Conservation (phyloP, 306 rosid genomes). For the Dalbergia oliveri region DNA sequence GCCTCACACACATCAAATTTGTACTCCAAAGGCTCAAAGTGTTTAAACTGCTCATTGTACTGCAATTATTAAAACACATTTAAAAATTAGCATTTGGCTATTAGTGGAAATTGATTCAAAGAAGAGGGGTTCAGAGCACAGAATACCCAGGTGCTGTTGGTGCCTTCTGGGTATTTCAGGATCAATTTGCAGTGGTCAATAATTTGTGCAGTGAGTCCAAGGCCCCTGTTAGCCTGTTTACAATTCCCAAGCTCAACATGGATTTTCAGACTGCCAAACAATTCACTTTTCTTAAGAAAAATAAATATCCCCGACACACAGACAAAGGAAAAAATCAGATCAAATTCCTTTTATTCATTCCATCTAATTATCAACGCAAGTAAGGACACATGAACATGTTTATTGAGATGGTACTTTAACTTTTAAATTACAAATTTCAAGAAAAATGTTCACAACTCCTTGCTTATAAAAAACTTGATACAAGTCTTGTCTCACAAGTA, state of each 20-base stretch:
- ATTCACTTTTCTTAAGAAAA: neutral
- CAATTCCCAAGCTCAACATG: slow-evolving; percentile 42
- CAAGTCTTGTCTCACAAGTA: neutral
- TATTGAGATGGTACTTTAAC: too few species aligned
- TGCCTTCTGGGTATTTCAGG: slow-evolving; percentile 86
- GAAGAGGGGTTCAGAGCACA: neutral
- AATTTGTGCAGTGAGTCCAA: slow-evolving; percentile 90
- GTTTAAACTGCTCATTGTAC: slow-evolving; percentile 91
- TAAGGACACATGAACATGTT: too few species aligned
- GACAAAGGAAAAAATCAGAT: too few species aligned
- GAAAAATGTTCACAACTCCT: too few species aligned
- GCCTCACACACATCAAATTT: slow-evolving; percentile 83
- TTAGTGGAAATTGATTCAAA: slow-evolving; percentile 26
- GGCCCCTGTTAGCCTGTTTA: slow-evolving; percentile 89
- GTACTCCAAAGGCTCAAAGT: slow-evolving; percentile 87
- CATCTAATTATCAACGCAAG: too few species aligned
- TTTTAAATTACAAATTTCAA: too few species aligned
- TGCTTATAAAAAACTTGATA: too few species aligned
- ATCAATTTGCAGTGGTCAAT: slow-evolving; percentile 83
- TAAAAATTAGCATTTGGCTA: slow-evolving; percentile 38
- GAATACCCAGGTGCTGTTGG: slow-evolving; percentile 95
- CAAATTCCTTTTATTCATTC: too few species aligned
- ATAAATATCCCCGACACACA: neutral
- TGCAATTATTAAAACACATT: slow-evolving; percentile 50
- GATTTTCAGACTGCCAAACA: slow-evolving; percentile 17